Evolutionary conservation across 202 grass and related monocot species (phyloP).

Genomic region (Carex sylvatica): DNA sequence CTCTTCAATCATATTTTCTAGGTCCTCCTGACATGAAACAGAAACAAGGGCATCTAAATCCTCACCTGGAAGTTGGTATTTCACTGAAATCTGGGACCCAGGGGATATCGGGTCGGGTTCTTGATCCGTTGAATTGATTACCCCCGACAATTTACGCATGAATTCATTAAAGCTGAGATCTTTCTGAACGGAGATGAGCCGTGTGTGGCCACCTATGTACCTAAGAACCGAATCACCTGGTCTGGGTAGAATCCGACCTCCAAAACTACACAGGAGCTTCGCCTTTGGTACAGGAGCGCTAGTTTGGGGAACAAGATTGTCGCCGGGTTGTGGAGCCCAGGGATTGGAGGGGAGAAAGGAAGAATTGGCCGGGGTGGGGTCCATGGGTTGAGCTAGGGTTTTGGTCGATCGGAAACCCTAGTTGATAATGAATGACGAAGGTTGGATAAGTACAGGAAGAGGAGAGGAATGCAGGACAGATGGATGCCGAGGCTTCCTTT

Average conservation of each 20-base stretch:
- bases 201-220: conserved; percentile 77
- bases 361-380: conserved; percentile 28
- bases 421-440: not conserved
- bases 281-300: conserved; percentile 37
- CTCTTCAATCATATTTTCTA: conserved; percentile 89
- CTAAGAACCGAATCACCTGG: conserved; percentile 55
- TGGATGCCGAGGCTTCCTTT: not conserved
- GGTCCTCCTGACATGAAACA: conserved; percentile 59
- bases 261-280: conserved; percentile 92
- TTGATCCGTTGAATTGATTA: conserved; percentile 10
- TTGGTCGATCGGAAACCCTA: not conserved
- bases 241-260: conserved; percentile 69
- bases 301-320: conserved; percentile 7
- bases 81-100: conserved; percentile 26
- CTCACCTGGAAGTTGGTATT: conserved; percentile 91
- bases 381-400: conserved; percentile 22
- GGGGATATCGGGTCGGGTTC: not conserved
- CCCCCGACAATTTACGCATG: conserved; percentile 58
- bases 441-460: not conserved
- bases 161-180: conserved; percentile 51
- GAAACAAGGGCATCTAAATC: conserved; percentile 86
- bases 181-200: conserved; percentile 61
- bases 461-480: not conserved
- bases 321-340: conserved; percentile 14
- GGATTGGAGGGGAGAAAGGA: conserved; percentile 27